phyloP scores from a whole-genome alignment of 2,329 filamentous ascomycete genomes.

The Parafenestella ontariensis region DNA sequence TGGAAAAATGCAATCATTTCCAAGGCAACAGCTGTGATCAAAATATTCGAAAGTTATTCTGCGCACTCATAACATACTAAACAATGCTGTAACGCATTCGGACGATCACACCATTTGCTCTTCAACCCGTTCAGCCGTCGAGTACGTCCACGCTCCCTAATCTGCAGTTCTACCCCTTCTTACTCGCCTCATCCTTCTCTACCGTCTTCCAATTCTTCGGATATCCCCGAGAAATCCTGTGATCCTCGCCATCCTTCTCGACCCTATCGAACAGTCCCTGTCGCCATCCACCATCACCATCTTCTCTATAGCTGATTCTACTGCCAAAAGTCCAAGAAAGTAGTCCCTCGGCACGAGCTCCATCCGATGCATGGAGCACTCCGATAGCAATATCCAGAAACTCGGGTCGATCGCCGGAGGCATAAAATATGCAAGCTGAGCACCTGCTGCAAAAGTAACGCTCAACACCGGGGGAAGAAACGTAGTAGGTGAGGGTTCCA shows the following conservation, averaged over 20 bases:
- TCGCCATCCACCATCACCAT: constrained; percentile 54
- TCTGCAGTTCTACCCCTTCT: not conserved
- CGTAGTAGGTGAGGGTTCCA: constrained; percentile 55
- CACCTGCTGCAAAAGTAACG: constrained; percentile 60
- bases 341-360: constrained; percentile 56
- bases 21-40: too few species aligned
- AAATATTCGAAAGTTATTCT: too few species aligned
- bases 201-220: constrained; percentile 43
- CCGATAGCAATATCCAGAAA: constrained; percentile 57
- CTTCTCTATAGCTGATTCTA: constrained; percentile 25
- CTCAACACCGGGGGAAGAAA: constrained; percentile 55
- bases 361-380: constrained; percentile 53
- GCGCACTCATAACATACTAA: too few species aligned
- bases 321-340: constrained; percentile 53
- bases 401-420: constrained; percentile 47
- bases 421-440: constrained; percentile 58
- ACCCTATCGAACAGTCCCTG: constrained; percentile 42
- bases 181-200: not conserved
- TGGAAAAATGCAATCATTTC: too few species aligned
- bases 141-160: too few species aligned
- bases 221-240: constrained; percentile 43
- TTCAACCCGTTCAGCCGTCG: too few species aligned
- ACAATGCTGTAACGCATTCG: too few species aligned
- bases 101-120: too few species aligned
- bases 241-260: constrained; percentile 47